phyloP scores from a whole-genome alignment of 2,329 filamentous ascomycete genomes.

The Talaromyces sp. region DNA sequence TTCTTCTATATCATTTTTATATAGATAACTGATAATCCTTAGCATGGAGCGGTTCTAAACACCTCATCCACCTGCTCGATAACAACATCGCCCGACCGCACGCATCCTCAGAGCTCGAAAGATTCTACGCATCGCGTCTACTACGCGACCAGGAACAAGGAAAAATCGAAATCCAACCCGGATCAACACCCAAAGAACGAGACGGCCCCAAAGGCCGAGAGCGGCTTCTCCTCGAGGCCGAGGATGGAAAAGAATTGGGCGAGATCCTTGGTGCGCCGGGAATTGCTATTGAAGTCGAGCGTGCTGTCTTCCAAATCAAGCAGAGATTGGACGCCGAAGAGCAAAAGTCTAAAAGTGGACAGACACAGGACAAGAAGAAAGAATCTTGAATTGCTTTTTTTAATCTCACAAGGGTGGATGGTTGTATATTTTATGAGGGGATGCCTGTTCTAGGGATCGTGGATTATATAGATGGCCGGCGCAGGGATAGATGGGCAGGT shows the following conservation, averaged over 20 bases:
- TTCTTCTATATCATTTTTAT: neutral
- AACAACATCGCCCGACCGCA: slow-evolving; percentile 64
- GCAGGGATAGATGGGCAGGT: neutral
- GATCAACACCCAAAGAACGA: slow-evolving; percentile 26
- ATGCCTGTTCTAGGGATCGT: neutral
- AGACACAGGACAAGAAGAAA: neutral
- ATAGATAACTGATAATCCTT: slow-evolving; percentile 15
- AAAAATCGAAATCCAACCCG: slow-evolving; percentile 23
- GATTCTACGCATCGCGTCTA: slow-evolving; percentile 59
- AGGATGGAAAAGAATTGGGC: slow-evolving; percentile 55
- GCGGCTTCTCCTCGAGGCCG: slow-evolving; percentile 39
- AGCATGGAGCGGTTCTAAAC: slow-evolving; percentile 77
- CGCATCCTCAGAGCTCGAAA: slow-evolving; percentile 67
- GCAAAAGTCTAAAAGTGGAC: neutral
- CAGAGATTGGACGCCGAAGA: slow-evolving; percentile 28
- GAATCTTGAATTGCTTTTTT: neutral
- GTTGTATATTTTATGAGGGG: neutral
- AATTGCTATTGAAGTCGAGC: slow-evolving; percentile 66
- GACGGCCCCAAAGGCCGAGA: slow-evolving; percentile 36
- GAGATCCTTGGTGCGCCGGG: slow-evolving; percentile 63
- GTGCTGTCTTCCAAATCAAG: slow-evolving; percentile 69
- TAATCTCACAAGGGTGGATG: neutral
- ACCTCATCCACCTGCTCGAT: slow-evolving; percentile 75
- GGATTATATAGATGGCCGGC: neutral
- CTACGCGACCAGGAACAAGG: slow-evolving; percentile 13